These are phyloP conservation scores for Coelastrella sp. DNA, from an alignment of 139 green algal species.

Conservation along the genomic window DNA sequence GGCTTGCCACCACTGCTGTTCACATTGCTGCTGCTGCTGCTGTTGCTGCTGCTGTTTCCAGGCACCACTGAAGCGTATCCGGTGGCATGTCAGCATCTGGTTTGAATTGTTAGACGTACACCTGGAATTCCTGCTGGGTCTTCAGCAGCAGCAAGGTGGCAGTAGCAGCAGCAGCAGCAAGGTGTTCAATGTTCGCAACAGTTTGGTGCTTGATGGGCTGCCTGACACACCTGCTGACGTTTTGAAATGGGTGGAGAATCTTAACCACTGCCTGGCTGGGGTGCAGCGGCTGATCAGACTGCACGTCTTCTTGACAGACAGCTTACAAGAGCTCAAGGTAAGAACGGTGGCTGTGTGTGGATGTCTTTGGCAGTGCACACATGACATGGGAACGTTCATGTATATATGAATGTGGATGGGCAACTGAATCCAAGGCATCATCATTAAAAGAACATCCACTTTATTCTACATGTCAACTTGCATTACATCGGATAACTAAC, in stretches of 20 bases:
- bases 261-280: neutral
- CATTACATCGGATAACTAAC: too few relatives aligned
- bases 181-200: neutral
- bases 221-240: neutral
- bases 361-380: too few relatives aligned
- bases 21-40: neutral
- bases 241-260: neutral
- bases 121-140: neutral
- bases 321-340: neutral
- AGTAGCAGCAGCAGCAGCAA: neutral
- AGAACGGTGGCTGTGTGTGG: too few relatives aligned
- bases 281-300: neutral
- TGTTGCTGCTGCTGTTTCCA: neutral
- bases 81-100: neutral
- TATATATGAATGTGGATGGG: too few relatives aligned
- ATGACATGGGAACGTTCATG: too few relatives aligned
- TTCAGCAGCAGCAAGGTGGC: conserved; percentile 6
- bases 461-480: too few relatives aligned
- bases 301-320: neutral
- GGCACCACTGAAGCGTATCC: neutral
- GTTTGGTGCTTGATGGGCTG: neutral
- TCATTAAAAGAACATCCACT: too few relatives aligned
- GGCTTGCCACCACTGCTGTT: neutral
- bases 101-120: neutral
- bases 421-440: too few relatives aligned